These are phyloP conservation scores for Ustilago crameri DNA, from an alignment of 1,284 basidiomycete species.

Conservation along the genomic window DNA sequence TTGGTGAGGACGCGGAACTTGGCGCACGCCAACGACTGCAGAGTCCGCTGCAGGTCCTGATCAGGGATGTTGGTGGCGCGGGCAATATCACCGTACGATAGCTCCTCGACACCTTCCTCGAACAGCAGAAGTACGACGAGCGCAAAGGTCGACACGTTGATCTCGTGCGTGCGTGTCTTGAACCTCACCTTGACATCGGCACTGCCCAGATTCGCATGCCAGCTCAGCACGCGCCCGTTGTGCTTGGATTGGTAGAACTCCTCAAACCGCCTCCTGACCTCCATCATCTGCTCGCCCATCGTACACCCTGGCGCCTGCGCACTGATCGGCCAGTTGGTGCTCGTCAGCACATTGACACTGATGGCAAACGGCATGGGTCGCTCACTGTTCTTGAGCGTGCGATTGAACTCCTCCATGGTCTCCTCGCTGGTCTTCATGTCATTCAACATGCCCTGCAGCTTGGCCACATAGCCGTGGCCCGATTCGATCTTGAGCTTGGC, in stretches of 20 bases:
- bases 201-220: conserved; percentile 92
- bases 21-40: conserved; percentile 96
- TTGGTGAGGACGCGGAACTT: conserved; percentile 94
- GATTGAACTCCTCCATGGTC: conserved; percentile 80
- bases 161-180: conserved; percentile 82
- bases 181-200: conserved; percentile 89
- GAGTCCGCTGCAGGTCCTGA: conserved; percentile 83
- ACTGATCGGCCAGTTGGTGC: conserved; percentile 65
- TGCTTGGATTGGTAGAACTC: conserved; percentile 89
- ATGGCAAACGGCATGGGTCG: conserved; percentile 81
- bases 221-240: conserved; percentile 87
- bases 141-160: conserved; percentile 92
- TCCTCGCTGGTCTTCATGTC: conserved; percentile 93
- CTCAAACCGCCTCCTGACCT: conserved; percentile 77
- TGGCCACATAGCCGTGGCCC: conserved; percentile 96
- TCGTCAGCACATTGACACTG: conserved; percentile 69
- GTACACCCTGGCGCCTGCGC: conserved; percentile 51
- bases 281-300: conserved; percentile 51
- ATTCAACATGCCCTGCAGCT: conserved; percentile 98
- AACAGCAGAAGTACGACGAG: conserved; percentile 90
- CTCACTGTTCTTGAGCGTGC: conserved; percentile 72
- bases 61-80: conserved; percentile 74
- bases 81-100: conserved; percentile 50
- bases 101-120: conserved; percentile 69
- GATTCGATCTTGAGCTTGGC: conserved; percentile 97